A percentile compares a stretch with the other conserved stretches of the same genome.
Conservation (phyloP, 176 grass and related monocot species). For the Cocos nucifera region DNA sequence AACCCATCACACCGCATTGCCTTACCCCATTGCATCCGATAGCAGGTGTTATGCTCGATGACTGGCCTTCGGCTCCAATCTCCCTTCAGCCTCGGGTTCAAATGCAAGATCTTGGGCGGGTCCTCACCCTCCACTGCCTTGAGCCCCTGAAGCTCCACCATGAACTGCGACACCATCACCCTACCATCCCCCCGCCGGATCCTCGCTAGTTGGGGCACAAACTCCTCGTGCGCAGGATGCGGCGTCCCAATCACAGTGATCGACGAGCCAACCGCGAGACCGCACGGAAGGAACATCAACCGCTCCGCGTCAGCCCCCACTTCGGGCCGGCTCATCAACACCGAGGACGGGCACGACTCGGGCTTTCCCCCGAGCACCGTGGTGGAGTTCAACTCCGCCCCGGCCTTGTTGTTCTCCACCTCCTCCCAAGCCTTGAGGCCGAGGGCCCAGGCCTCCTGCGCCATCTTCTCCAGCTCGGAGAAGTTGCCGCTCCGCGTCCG, state of each 20-base stretch:
- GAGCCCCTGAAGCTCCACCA: slow-evolving; percentile 64
- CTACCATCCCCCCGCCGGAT: slow-evolving; percentile 45
- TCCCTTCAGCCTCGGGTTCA: slow-evolving; percentile 71
- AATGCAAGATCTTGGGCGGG: slow-evolving; percentile 83
- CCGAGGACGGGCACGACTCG: slow-evolving; percentile 40
- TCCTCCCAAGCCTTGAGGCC: slow-evolving; percentile 58
- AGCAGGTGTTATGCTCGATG: slow-evolving; percentile 88
- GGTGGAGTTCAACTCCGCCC: slow-evolving; percentile 17
- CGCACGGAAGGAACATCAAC: slow-evolving; percentile 54
- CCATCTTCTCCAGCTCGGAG: slow-evolving; percentile 71
- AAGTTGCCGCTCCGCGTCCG: slow-evolving; percentile 42
- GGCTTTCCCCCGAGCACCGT: slow-evolving; percentile 22
- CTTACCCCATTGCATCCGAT: slow-evolving; percentile 87
- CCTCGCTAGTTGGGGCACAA: slow-evolving; percentile 46
- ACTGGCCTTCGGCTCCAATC: slow-evolving; percentile 77
- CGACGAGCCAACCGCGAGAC: slow-evolving; percentile 62
- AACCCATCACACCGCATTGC: slow-evolving; percentile 68
- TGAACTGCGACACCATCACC: slow-evolving; percentile 87
- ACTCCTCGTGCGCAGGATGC: slow-evolving; percentile 37
- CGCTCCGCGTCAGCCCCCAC: neutral
- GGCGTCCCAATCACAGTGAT: slow-evolving; percentile 70
- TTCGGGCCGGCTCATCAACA: slow-evolving; percentile 9
- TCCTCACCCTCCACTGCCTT: slow-evolving; percentile 61
- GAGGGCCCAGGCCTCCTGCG: slow-evolving; percentile 53
- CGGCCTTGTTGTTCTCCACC: slow-evolving; percentile 36